phyloP scores from a whole-genome alignment of 306 rosid genomes.

The Sesbania bispinosa region DNA sequence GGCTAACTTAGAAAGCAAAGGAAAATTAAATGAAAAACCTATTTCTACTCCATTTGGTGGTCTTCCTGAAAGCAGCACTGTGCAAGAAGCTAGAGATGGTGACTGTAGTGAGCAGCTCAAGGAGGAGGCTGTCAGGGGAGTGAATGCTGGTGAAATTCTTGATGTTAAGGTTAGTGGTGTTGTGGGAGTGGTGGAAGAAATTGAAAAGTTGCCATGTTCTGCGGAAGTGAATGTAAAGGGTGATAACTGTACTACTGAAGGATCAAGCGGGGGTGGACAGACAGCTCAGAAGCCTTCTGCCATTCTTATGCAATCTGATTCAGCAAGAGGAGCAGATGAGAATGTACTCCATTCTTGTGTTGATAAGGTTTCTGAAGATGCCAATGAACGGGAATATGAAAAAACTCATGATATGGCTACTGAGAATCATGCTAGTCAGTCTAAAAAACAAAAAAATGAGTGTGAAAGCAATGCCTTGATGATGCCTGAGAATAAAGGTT shows the following conservation, averaged over 20 bases:
- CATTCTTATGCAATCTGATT: slow-evolving; percentile 24
- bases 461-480: slow-evolving; percentile 11
- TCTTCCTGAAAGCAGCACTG: slow-evolving; percentile 7
- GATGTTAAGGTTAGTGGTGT: slow-evolving; percentile 32
- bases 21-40: slow-evolving; percentile 30
- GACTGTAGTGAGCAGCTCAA: slow-evolving; percentile 27
- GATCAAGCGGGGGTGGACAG: slow-evolving; percentile 20
- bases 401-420: slow-evolving; percentile 22
- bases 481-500: slow-evolving; percentile 31
- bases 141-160: slow-evolving; percentile 24
- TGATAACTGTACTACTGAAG: slow-evolving; percentile 18
- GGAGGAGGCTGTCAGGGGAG: slow-evolving; percentile 31
- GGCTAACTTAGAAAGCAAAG: slow-evolving; percentile 32
- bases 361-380: slow-evolving; percentile 35
- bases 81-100: slow-evolving; percentile 37
- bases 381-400: slow-evolving; percentile 34
- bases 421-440: slow-evolving; percentile 12
- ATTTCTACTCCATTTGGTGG: slow-evolving; percentile 20
- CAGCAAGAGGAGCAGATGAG: slow-evolving; percentile 31
- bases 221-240: slow-evolving; percentile 32
- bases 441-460: slow-evolving; percentile 32
- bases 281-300: slow-evolving; percentile 34
- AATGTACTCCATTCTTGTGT: slow-evolving; percentile 18
- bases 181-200: slow-evolving; percentile 29
- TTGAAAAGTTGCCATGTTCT: slow-evolving; percentile 13